A percentile compares a stretch with the other conserved stretches of the same genome.
Evolutionary conservation across 305 asterid genomes (phyloP).

Genomic region (Fraxinus velutina): DNA sequence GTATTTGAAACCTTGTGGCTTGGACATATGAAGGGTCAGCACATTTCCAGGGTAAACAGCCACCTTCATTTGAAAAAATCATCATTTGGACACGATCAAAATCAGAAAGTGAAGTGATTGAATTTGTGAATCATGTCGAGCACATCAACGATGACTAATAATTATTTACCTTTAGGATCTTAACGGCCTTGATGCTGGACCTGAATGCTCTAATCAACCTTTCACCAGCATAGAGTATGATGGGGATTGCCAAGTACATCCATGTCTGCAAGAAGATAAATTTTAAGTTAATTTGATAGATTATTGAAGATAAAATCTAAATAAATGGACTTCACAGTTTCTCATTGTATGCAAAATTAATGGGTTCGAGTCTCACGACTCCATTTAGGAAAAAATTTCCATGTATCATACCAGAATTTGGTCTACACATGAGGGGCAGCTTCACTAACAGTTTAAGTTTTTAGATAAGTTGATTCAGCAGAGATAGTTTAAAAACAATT

Average conservation of each 20-base stretch:
- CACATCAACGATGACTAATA: background rate
- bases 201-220: conserved; percentile 65
- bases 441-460: background rate
- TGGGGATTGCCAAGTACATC: conserved; percentile 72
- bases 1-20: conserved; percentile 83
- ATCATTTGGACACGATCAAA: background rate
- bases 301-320: background rate
- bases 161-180: conserved; percentile 60
- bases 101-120: background rate
- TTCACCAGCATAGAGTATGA: conserved; percentile 57
- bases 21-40: conserved; percentile 77
- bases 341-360: background rate
- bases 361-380: background rate
- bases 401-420: background rate
- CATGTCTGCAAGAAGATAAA: conserved; percentile 48
- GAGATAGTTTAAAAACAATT: background rate
- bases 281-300: background rate
- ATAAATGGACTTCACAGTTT: background rate
- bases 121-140: background rate
- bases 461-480: background rate
- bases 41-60: conserved; percentile 85
- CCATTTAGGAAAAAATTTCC: background rate
- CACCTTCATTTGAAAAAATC: conserved; percentile 40
- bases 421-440: background rate
- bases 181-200: conserved; percentile 68